Base-by-base conservation (phyloP, 805 yeast genomes). In the Cyberlindnera mrakii region DNA sequence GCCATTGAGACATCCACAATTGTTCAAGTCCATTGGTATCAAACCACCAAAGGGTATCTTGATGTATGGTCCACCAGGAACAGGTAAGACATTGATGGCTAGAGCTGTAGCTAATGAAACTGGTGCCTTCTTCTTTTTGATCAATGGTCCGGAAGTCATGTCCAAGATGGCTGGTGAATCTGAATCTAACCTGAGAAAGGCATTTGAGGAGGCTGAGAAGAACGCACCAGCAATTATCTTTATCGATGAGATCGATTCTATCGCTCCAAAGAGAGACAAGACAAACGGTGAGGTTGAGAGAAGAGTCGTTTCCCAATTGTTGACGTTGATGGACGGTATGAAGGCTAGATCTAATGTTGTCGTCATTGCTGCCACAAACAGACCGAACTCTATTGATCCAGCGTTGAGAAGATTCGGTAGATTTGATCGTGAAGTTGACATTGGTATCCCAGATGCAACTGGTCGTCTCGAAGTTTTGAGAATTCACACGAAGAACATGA, bases 91-190 rank as follows among this genome's bases (percentile, higher is more conserved):
- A 29, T 75, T 93, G 55, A 89, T 93, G 96, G 99, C 99, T 2
- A 82, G 99, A 65, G 99, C 99, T n/a, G 99, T 93, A 41, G 99
- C 99, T 38, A 93, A 93, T 59, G 99, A 93, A 69, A 93, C 99
- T 19, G 99, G 99, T 62, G 99, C 99, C 1, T 93, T 93, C 66
- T 93, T 93, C 78, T 93, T 93, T 66, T 77, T 93, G 58, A 93
- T 93, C 67, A 93, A 93, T 64, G 99, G 99, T 67, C 99, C 99
- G 9, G 99, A 93, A 70, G 95, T 93, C 61, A 93, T 93, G 99
- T 90, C 98, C 43, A 93, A 93, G 71, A 93, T 93, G 99, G 99
- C 99, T 41, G 99, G 99, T 74, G 99, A 93, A 71, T 86, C 96
- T 15, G 99, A 93, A 72, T 85, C 96, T 30, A 93, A 93, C 61